Evolutionary conservation across 2,329 filamentous ascomycete genomes (phyloP), one percentile per base, ranked within the genome.

Genomic region (Chrysoporthe puriensis): DNA sequence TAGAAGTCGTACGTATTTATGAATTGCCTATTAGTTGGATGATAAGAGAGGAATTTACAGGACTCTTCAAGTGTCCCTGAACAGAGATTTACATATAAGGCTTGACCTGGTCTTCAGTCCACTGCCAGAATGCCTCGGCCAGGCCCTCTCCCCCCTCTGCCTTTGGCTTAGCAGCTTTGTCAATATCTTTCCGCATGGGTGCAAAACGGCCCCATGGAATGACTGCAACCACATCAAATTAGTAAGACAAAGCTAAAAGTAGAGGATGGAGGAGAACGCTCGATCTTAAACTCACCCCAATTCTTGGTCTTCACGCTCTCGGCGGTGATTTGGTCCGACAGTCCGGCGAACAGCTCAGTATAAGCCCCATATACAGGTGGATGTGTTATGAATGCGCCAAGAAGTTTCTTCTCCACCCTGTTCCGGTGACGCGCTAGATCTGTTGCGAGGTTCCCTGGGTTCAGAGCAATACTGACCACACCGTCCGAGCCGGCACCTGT

Each of bases 261-360:
- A 26, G 2, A 11, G n/a, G 36, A 9, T n/a, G 16, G 32, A 18
- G 3, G 7, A 42, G 5, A 14, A 52, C 6, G 42, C 21, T 26
- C 13, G 13, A 18, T n/a, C 32, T 26, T 3, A 32, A n/a, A 40
- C 65, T 59, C 48, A 63, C 65, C 34, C 65, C 65, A 67, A 14
- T 54, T 56, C 6, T 57, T 43, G 21, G n/a, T 21, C 21, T 50
- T 64, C 13, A 57, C 50, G 7, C 14, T 68, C 26, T 73, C 71
- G 6, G 70, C 32, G 7, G 72, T 75, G 11, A 78, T 66, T 3
- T 78, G 74, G 1, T 73, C 72, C 0, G 75, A 75, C 62, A 77
- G 71, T 3, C 75, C 77, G 40, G 74, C 74, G 61, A 71, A 79
- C 3, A 79, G 65, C 70, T 78, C 74, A 1, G 77, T 78, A 66